Evolutionary conservation across 1,139 yeast species (phyloP).

Genomic region (Lodderomyces metapsilosis): DNA sequence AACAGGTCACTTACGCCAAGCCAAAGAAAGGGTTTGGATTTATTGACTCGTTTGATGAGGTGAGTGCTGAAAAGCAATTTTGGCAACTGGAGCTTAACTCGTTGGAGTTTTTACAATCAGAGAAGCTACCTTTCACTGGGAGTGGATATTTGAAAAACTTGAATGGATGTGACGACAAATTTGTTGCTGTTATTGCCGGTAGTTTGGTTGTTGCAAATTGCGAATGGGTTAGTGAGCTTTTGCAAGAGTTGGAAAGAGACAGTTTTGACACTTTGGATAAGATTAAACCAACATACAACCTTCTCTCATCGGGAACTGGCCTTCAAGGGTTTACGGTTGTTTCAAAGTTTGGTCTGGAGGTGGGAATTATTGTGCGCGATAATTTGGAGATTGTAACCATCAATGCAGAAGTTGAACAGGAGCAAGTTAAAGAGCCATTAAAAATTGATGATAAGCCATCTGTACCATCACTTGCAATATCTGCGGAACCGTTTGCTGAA

Average conservation of each 20-base stretch:
- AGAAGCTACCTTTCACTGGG: constrained; percentile 12
- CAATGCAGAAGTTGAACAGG: constrained; percentile 3
- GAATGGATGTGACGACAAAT: constrained; percentile 7
- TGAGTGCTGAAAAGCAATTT: constrained; percentile 10
- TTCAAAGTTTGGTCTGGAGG: constrained; percentile 6
- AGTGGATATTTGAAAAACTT: constrained; percentile 8
- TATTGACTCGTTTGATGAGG: constrained; percentile 21
- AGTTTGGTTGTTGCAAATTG: constrained; percentile 13
- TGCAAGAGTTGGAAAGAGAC: constrained; percentile 7
- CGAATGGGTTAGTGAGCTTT: constrained; percentile 14
- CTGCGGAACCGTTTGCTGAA: constrained; percentile 64
- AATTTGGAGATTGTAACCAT: constrained; percentile 17
- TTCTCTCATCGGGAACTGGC: constrained; percentile 10
- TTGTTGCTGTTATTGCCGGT: constrained; percentile 11
- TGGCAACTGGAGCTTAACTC: constrained; percentile 16
- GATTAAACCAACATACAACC: constrained; percentile 9
- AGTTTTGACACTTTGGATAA: constrained; percentile 1
- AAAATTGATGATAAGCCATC: not conserved
- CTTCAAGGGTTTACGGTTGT: constrained; percentile 18
- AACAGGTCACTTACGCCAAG: constrained; percentile 21
- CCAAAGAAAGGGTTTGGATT: constrained; percentile 42
- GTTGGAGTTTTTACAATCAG: constrained; percentile 17
- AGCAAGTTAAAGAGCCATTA: not conserved
- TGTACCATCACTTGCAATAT: not conserved
- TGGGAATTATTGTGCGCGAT: constrained; percentile 7